Conservation (phyloP, 1,284 basidiomycete genomes). For the Puccinia hordei region DNA sequence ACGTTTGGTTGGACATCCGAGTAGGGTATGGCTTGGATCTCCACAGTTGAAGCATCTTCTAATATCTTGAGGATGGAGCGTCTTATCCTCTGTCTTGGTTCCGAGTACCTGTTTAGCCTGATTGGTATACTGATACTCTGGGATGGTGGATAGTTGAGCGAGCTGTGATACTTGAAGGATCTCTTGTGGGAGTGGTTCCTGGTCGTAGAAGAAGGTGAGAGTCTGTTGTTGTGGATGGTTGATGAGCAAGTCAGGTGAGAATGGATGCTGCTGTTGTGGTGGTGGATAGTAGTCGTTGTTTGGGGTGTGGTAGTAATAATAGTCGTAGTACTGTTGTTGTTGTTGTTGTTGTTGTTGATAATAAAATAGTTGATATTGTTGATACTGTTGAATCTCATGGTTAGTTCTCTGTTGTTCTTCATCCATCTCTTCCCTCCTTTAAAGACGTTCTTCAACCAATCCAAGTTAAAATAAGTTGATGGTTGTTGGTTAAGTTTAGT, state of each 20-base stretch:
- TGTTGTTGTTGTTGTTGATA: too few species aligned
- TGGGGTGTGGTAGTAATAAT: too few species aligned
- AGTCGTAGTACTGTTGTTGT: too few species aligned
- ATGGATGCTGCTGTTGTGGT: not conserved
- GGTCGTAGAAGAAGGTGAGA: not conserved
- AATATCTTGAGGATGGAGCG: constrained; percentile 12
- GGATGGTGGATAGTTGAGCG: not conserved
- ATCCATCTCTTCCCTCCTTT: too few species aligned
- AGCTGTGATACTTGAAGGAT: not conserved
- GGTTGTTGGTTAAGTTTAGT: too few species aligned
- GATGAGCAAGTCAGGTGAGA: not conserved
- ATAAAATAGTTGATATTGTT: too few species aligned
- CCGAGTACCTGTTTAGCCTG: constrained; percentile 35
- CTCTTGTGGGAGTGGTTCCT: not conserved
- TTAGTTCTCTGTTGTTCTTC: too few species aligned
- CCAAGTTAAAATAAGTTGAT: too few species aligned
- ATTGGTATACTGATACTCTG: constrained; percentile 8
- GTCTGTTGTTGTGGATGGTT: not conserved
- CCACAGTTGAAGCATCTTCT: constrained; percentile 43
- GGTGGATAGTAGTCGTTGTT: not conserved
- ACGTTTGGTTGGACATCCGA: constrained; percentile 2
- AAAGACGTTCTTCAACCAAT: too few species aligned
- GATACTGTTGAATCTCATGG: too few species aligned
- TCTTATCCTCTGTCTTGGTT: not conserved
- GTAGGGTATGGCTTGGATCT: constrained; percentile 16